Evolutionary conservation across 495 filamentous ascomycete species (phyloP).

Genomic region (Penicillium diatomitis): DNA sequence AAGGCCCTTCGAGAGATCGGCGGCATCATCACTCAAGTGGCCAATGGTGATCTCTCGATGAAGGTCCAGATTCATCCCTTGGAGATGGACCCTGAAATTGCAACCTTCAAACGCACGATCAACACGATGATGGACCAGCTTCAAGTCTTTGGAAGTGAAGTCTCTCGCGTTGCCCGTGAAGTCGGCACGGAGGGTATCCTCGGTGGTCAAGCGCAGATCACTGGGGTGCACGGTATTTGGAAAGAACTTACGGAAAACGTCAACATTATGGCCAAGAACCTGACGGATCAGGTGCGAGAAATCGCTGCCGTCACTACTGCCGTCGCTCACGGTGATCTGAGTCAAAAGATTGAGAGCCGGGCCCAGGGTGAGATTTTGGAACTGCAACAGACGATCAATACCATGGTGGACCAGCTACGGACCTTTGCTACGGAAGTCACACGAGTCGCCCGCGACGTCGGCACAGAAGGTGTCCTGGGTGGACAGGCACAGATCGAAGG

Average conservation of each 20-base stretch:
- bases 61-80: conserved; percentile 93
- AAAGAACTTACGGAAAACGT: conserved; percentile 97
- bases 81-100: conserved; percentile 99
- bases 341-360: conserved; percentile 89
- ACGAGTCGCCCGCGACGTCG: conserved; percentile 91
- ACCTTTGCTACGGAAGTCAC: conserved; percentile 98
- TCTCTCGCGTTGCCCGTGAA: conserved; percentile 91
- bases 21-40: conserved; percentile 91
- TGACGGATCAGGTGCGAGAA: conserved; percentile 85
- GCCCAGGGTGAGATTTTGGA: conserved; percentile 94
- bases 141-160: conserved; percentile 93
- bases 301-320: conserved; percentile 95
- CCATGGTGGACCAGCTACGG: conserved; percentile 96
- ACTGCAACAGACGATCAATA: conserved; percentile 96
- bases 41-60: conserved; percentile 92
- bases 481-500: conserved; percentile 95
- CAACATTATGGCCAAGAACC: conserved; percentile 92
- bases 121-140: conserved; percentile 99
- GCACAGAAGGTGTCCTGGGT: conserved; percentile 92
- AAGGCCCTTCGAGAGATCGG: conserved; percentile 96
- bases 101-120: conserved; percentile 92
- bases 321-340: conserved; percentile 92
- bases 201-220: conserved; percentile 92
- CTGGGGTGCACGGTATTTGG: conserved; percentile 95
- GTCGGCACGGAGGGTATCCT: conserved; percentile 96